Evolutionary conservation across 345 rosid species (phyloP).

Genomic region (Eutrema japonicum): DNA sequence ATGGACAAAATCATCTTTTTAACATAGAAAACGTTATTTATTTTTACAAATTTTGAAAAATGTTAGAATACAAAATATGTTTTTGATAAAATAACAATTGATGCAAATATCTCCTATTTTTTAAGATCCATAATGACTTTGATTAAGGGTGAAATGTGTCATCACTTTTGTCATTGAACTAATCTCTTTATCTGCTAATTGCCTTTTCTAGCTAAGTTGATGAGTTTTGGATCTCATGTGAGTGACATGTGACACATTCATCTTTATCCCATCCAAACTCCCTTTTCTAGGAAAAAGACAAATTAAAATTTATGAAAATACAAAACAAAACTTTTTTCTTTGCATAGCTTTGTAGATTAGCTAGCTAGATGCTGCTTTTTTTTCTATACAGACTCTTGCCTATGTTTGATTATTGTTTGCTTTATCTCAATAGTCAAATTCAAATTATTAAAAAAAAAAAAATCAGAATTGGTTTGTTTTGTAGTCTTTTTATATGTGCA

Average conservation of each 20-base stretch:
- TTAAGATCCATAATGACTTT: constrained; percentile 2
- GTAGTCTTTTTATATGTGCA: not conserved
- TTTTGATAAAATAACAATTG: no score
- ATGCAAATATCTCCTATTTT: not conserved
- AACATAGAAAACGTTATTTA: no score
- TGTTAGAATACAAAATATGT: no score
- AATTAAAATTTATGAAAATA: constrained; percentile 13
- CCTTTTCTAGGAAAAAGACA: not conserved
- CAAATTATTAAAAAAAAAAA: not conserved
- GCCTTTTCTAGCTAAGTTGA: not conserved
- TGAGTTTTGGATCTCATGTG: constrained; percentile 8
- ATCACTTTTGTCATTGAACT: constrained; percentile 7
- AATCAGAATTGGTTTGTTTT: not conserved
- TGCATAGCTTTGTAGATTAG: constrained; percentile 1
- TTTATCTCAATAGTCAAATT: not conserved
- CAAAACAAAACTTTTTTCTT: constrained; percentile 25
- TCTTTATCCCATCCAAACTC: constrained; percentile 22
- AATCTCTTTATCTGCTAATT: not conserved
- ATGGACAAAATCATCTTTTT: no score
- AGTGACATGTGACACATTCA: constrained; percentile 20
- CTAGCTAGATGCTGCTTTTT: constrained; percentile 11
- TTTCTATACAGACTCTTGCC: not conserved
- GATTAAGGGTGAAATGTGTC: not conserved
- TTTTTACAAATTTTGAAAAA: no score
- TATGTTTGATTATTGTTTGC: not conserved